Evolutionary conservation across 805 yeast genomes (phyloP).

Genomic region (Maudiozyma saulgeensis): DNA sequence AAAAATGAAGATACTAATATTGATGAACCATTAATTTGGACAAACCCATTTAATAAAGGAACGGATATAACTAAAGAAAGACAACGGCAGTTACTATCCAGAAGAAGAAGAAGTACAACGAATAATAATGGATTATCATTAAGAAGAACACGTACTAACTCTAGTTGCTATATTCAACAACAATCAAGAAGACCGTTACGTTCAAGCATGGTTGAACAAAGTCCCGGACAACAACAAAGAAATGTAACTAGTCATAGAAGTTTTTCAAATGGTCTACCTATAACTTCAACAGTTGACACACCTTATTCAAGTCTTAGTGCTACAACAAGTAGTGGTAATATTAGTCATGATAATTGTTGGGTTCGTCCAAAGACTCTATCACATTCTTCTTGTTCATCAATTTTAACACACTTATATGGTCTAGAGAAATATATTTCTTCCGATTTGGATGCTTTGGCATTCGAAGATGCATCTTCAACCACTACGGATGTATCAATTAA

Average conservation of each 20-base stretch:
- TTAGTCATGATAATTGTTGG: not conserved
- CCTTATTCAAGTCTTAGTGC: not conserved
- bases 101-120: not conserved
- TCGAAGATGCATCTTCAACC: not conserved
- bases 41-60: conserved; percentile 3
- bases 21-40: conserved; percentile 1
- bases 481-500: not conserved
- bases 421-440: conserved; percentile 23
- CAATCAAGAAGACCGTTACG: conserved; percentile 2
- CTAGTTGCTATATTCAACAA: conserved; percentile 6
- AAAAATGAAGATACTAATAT: not conserved
- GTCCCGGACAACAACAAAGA: not conserved
- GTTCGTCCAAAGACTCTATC: conserved; percentile 5
- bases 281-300: not conserved
- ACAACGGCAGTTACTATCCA: not conserved
- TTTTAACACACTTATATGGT: conserved; percentile 23
- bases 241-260: not conserved
- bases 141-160: conserved; percentile 6
- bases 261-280: not conserved
- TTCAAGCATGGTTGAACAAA: not conserved
- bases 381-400: conserved; percentile 13
- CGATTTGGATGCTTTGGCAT: conserved; percentile 17
- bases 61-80: not conserved
- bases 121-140: not conserved
- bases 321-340: not conserved